Base-by-base conservation (phyloP, 2,329 filamentous ascomycete species). In the Bipolaris bicolor region DNA sequence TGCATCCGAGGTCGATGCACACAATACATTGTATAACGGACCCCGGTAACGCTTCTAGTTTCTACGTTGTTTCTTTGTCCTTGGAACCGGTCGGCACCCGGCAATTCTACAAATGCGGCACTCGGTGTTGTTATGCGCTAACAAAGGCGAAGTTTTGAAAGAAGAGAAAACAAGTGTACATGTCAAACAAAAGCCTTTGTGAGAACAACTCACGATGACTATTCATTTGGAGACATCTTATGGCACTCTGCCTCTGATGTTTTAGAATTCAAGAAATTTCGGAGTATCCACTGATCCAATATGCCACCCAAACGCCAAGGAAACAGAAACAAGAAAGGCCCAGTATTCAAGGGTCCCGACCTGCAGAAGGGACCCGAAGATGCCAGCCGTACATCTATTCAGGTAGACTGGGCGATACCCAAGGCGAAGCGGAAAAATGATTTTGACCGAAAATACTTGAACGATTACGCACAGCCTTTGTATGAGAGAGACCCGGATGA, bases 401-500 rank as follows among this genome's bases (percentile, higher is more conserved):
- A 46, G 1, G 41, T 54, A 18, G 34, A 49, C 24, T 57, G 50
- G 55, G 45, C 39, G 10, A n/a, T 57, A 54, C 55, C 55, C 16
- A 57, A 54, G 33, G 22, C 31, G 10, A 57, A 49, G 39, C n/a
- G 31, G 6, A 40, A 48, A n/a, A 5, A 18, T 3, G 13, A 20
- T 7, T 29, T 16, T 11, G 36, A 57, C 26, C 26, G 40, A 11
- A 24, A 43, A 13, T 13, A 49, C 16, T 26, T 40, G 6, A 24
- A 41, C n/a, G 34, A 41, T 47, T 62, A 56, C 22, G 46, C 56
- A 5, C 52, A 34, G 6, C 7, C 33, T 11, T 44, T 64, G 9
- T 58, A 55, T 13, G 16, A 45, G 4, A 50, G 24, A 31, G 18
- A 47, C 15, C 45, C 53, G 31, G 16, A 49, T 24, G 34, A 49